A percentile compares a stretch with the other conserved stretches of the same genome.
Evolutionary conservation across 495 filamentous ascomycete species (phyloP).

Genomic region (Penicillium atrosanguineum): DNA sequence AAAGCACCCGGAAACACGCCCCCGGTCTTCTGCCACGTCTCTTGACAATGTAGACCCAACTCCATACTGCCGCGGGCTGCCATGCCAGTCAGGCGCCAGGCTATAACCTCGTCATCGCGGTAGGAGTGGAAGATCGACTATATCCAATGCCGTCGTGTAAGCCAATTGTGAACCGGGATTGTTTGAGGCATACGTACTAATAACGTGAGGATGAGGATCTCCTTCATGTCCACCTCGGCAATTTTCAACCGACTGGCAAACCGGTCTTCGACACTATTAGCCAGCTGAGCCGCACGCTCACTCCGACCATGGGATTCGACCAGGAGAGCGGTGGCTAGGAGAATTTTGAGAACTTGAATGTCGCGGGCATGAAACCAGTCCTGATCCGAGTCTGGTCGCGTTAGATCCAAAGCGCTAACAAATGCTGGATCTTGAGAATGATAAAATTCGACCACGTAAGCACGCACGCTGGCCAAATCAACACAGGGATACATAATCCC

Average conservation of each 20-base stretch:
- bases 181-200: slow-evolving; percentile 45
- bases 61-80: slow-evolving; percentile 70
- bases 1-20: slow-evolving; percentile 54
- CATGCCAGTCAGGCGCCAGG: slow-evolving; percentile 74
- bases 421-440: slow-evolving; percentile 35
- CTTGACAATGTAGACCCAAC: slow-evolving; percentile 72
- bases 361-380: slow-evolving; percentile 62
- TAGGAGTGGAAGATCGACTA: slow-evolving; percentile 82
- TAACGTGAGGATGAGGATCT: slow-evolving; percentile 67
- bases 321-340: slow-evolving; percentile 68
- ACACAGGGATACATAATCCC: slow-evolving; percentile 82
- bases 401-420: slow-evolving; percentile 52
- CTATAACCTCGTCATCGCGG: slow-evolving; percentile 72
- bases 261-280: slow-evolving; percentile 64
- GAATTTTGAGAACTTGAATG: slow-evolving; percentile 71
- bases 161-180: not conserved
- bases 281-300: slow-evolving; percentile 65
- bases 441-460: slow-evolving; percentile 44
- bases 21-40: slow-evolving; percentile 61
- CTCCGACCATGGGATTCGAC: slow-evolving; percentile 74
- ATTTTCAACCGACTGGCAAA: slow-evolving; percentile 65
- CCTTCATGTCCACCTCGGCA: slow-evolving; percentile 61
- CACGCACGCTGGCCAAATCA: slow-evolving; percentile 60
- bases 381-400: slow-evolving; percentile 45
- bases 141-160: not conserved